Percentiles rank a stretch among this genome's conserved stretches.
These are phyloP conservation scores for Pulveroboletus sp. DNA, from an alignment of 768 basidiomycete genomes.

Conservation along the genomic window DNA sequence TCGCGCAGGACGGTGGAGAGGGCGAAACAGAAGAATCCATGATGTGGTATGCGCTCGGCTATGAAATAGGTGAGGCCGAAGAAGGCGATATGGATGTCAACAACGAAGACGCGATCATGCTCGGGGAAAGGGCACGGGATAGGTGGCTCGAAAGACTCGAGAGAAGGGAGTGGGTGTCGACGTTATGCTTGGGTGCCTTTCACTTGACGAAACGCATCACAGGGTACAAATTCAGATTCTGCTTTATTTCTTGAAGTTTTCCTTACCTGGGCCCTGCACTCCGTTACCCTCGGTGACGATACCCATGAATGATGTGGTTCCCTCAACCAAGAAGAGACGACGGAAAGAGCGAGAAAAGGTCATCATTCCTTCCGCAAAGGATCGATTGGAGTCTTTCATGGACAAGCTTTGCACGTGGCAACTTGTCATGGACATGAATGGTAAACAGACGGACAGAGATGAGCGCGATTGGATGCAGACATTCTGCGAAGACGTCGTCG, in stretches of 20 bases:
- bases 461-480: conserved; percentile 69
- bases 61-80: conserved; percentile 42
- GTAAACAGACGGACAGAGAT: conserved; percentile 16
- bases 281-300: conserved; percentile 29
- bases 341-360: conserved; percentile 19
- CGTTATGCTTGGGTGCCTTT: not conserved
- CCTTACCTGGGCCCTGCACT: conserved; percentile 45
- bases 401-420: conserved; percentile 80
- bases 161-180: conserved; percentile 52
- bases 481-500: conserved; percentile 65
- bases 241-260: conserved; percentile 60
- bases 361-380: conserved; percentile 34
- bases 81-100: conserved; percentile 24
- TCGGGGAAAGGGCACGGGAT: conserved; percentile 50
- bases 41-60: conserved; percentile 70
- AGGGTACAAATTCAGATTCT: conserved; percentile 77
- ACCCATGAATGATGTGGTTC: conserved; percentile 22
- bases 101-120: conserved; percentile 26
- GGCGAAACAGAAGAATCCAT: conserved; percentile 65
- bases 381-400: conserved; percentile 68
- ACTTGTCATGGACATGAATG: conserved; percentile 41
- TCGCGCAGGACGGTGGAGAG: conserved; percentile 53
- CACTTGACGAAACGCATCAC: conserved; percentile 5
- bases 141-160: conserved; percentile 64
- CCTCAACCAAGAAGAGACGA: conserved; percentile 30